Evolutionary conservation across 139 green algal species (phyloP), one percentile per base, ranked within the genome.

Genomic region (Limnomonas spitsbergensis): DNA sequence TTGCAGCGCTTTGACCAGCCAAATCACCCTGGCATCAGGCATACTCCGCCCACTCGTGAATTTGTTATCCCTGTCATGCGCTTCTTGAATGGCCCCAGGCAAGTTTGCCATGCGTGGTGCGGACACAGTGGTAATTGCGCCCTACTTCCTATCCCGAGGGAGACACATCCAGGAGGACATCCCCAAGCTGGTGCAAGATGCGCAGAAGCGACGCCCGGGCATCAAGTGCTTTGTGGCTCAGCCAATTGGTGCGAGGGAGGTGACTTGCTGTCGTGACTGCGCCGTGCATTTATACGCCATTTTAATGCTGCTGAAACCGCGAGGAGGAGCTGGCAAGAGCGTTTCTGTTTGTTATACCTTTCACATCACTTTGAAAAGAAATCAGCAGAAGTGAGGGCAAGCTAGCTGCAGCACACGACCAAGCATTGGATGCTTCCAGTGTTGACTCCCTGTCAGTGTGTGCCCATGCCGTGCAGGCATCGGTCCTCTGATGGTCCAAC

Each of bases 131-230:
- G 86, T 98, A 4, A 40, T 98, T 1, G 91, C 90, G 0, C 94
- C 94, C 9, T 98, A 95, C 85, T 98, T 98, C 78, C 77, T 98
- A 6, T 95, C 90, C 2, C 66, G 75, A 0, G 93, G 93, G 3
- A 83, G 93, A 2, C 93, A 97, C 83, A 92, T 96, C 71, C 86
- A 93, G 69, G 79, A 94, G 31, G 94, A 97, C 86, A 96, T 97
- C 34, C 94, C 94, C 0, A 77, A 66, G 29, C 81, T 97, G 7
- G 93, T 94, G 7, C 67, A 79, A n/a, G 86, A 87, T 6, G 92
- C 93, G 1, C 47, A 61, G 20, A 20, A 61, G 47, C 47, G 20
- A 20, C 20, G 20, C 20, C 47, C 89, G 6, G 80, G 54, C 1
- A 66, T 96, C 7, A 53, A 66, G 1, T 92, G 86, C 70, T 39